A percentile compares a stretch with the other conserved stretches of the same genome.
phyloP scores from a whole-genome alignment of 2,329 filamentous ascomycete genomes.

The Leptographium radiaticola region DNA sequence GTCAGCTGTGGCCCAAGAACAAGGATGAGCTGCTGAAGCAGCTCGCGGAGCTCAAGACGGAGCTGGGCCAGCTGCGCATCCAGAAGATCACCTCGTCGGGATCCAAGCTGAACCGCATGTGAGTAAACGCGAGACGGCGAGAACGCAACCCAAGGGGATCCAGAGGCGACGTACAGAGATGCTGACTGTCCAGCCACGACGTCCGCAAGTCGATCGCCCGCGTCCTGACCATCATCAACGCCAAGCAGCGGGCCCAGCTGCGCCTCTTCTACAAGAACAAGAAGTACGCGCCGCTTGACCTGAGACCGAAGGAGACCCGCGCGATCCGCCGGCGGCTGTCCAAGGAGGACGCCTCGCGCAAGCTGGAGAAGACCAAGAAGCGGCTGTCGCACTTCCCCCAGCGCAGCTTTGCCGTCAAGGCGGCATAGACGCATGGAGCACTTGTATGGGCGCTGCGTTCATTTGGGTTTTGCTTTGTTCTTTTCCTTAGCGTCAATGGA shows the following conservation, averaged over 20 bases:
- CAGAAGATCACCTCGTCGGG: slow-evolving; percentile 96
- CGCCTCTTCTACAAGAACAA: slow-evolving; percentile 99
- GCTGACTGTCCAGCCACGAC: slow-evolving; percentile 59
- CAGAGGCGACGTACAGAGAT: slow-evolving; percentile 6
- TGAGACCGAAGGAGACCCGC: slow-evolving; percentile 95
- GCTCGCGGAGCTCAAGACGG: slow-evolving; percentile 87
- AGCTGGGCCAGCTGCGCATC: slow-evolving; percentile 91
- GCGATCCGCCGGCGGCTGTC: slow-evolving; percentile 93
- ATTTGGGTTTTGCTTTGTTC: background rate
- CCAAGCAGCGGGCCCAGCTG: slow-evolving; percentile 96
- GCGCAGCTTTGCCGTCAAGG: slow-evolving; percentile 99
- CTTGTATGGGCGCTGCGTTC: background rate
- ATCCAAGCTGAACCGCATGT: slow-evolving; percentile 97
- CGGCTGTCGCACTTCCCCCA: slow-evolving; percentile 90
- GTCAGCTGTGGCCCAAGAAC: slow-evolving; percentile 96
- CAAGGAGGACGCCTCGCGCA: slow-evolving; percentile 73
- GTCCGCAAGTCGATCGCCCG: slow-evolving; percentile 99
- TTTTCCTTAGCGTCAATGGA: slow-evolving; percentile 2
- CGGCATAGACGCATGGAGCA: slow-evolving; percentile 1
- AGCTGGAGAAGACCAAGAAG: slow-evolving; percentile 95
- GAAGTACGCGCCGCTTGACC: slow-evolving; percentile 98
- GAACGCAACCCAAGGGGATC: too few relatives aligned
- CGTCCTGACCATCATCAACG: slow-evolving; percentile 98
- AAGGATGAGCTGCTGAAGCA: slow-evolving; percentile 97
- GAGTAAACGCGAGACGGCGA: slow-evolving; percentile 24